Evolutionary conservation across 768 basidiomycete species (phyloP), one percentile per base, ranked within the genome.

Genomic region (Tricholoma terreum): DNA sequence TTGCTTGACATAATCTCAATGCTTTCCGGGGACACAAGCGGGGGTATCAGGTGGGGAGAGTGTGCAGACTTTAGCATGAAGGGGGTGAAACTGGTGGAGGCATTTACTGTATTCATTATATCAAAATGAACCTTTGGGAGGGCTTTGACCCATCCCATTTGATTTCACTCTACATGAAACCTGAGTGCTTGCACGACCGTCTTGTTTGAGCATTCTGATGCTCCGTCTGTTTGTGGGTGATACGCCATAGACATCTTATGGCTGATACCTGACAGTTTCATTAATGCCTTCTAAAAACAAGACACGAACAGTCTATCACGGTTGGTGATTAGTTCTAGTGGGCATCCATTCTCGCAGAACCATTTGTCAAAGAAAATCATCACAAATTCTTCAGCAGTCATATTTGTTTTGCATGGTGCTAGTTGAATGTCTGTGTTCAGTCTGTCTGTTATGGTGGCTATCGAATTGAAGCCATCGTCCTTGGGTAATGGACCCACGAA

Each of bases 271-370:
- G 24, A 27, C 24, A 27, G 24, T 27, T 27, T 27, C 24, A 27
- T 27, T 27, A 27, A 27, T 6, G 48, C 48, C 24, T 21, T 21
- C 48, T 15, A 50, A 50, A 50, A 50, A 15, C 24, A 50, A n/a
- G 67, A 68, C 1, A 71, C 65, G 51, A 72, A 75, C 15, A 70
- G 59, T 40, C 68, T 63, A 36, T 72, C 67, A 6, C 48, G 19
- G 48, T 50, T 15, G 21, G 48, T 21, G 27, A 50, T 30, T n/a
- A 43, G 67, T 53, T 55, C 74, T 65, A 34, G 4, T 0, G 67
- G 73, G 0, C 71, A 40, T 0, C 76, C 73, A 54, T 72, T 71
- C 45, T 71, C 62, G 36, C 68, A 69, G 52, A 68, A 70, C 64
- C 67, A 68, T 6, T 60, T 27, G 24, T 27, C 24, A 27, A 27